These are phyloP conservation scores for Plasmodium billcollinsi DNA, from an alignment of 169 alveolate genomes.

Conservation along the genomic window DNA sequence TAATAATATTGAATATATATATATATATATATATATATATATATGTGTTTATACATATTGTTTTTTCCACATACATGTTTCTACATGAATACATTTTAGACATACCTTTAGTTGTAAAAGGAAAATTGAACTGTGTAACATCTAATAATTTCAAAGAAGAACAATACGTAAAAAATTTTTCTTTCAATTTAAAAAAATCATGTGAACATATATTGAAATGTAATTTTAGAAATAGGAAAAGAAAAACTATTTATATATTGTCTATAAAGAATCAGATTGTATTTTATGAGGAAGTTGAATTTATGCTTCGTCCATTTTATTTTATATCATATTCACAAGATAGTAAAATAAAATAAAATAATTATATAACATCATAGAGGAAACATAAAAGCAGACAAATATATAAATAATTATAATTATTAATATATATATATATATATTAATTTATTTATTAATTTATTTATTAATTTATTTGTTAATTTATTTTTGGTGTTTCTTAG, in stretches of 20 bases:
- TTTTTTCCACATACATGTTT: too few relatives aligned
- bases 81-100: not conserved
- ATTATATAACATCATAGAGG: not conserved
- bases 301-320: not conserved
- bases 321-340: conserved; percentile 7
- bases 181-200: not conserved
- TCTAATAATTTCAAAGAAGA: not conserved
- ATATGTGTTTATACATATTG: too few relatives aligned
- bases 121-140: conserved; percentile 6
- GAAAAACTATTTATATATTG: conserved; percentile 1
- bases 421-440: not conserved
- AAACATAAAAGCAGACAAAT: too few relatives aligned
- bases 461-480: not conserved
- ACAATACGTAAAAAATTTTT: not conserved
- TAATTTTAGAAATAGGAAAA: not conserved
- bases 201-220: not conserved
- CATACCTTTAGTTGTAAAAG: conserved; percentile 1
- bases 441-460: not conserved
- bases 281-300: conserved; percentile 2
- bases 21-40: too few relatives aligned
- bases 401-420: too few relatives aligned
- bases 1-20: not conserved
- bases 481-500: not conserved
- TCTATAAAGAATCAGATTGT: conserved; percentile 7
- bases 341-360: not conserved